phyloP scores from a whole-genome alignment of 805 yeast genomes.

The Scheffersomyces amazonensis region DNA sequence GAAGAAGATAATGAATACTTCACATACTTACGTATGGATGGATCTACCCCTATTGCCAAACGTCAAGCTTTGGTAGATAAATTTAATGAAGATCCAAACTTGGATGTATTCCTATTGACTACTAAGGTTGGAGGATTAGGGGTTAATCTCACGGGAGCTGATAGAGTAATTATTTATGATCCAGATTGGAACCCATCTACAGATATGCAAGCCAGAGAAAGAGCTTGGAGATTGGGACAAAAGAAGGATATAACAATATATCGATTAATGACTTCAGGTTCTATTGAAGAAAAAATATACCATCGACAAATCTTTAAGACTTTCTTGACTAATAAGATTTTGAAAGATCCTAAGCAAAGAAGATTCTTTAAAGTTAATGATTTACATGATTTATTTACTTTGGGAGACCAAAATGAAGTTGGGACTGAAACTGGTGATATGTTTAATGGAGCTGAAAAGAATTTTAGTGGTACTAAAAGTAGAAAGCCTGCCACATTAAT shows the following conservation, averaged over 20 bases:
- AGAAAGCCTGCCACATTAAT: constrained; percentile 31
- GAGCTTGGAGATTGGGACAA: constrained; percentile 98
- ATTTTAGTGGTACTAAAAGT: constrained; percentile 26
- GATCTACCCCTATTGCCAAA: constrained; percentile 74
- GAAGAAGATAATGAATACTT: constrained; percentile 17
- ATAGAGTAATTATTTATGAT: constrained; percentile 87
- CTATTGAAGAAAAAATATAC: constrained; percentile 94
- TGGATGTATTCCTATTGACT: constrained; percentile 73
- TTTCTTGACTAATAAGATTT: constrained; percentile 84
- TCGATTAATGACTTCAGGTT: constrained; percentile 88
- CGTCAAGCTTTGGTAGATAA: constrained; percentile 79
- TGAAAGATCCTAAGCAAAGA: constrained; percentile 93
- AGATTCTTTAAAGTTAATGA: constrained; percentile 92
- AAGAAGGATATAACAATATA: constrained; percentile 88
- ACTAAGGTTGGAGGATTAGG: constrained; percentile 97
- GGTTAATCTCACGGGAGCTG: constrained; percentile 91
- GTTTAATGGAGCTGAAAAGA: constrained; percentile 49
- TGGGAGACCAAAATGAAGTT: constrained; percentile 69
- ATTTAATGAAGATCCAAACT: constrained; percentile 62
- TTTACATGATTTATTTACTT: constrained; percentile 80
- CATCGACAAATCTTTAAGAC: constrained; percentile 97
- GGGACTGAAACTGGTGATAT: constrained; percentile 70
- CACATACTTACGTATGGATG: constrained; percentile 85
- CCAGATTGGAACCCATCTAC: constrained; percentile 99
- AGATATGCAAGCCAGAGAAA: constrained; percentile 92